Conservation (phyloP, 1,284 basidiomycete species). For the Ceratobasidium sp. region DNA sequence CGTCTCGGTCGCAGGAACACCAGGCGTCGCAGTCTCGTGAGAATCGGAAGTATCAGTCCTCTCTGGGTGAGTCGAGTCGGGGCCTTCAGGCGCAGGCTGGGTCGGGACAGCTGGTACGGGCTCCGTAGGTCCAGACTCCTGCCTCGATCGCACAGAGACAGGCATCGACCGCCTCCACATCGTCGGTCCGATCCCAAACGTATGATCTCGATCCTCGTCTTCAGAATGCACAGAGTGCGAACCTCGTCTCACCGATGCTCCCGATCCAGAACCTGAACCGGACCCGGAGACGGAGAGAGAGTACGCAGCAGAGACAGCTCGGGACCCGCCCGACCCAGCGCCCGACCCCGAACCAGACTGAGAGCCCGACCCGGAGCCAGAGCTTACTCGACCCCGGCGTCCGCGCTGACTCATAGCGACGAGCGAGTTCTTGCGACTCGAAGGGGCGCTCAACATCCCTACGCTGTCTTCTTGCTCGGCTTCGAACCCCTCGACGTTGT, state of each 20-base stretch:
- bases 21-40: too few relatives aligned
- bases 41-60: too few relatives aligned
- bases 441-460: conserved; percentile 67
- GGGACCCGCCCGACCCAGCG: conserved; percentile 17
- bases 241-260: conserved; percentile 15
- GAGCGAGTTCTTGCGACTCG: conserved; percentile 71
- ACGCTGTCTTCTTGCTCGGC: conserved; percentile 79
- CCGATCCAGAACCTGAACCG: conserved; percentile 1
- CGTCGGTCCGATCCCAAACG: conserved; percentile 20
- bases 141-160: neutral
- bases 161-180: conserved; percentile 19
- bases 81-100: neutral
- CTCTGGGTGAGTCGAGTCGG: neutral
- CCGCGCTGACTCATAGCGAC: conserved; percentile 64
- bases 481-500: conserved; percentile 61
- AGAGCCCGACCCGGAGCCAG: conserved; percentile 22
- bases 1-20: neutral
- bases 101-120: neutral
- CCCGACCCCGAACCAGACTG: conserved; percentile 10
- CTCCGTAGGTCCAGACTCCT: neutral
- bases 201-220: conserved; percentile 32
- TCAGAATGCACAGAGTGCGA: conserved; percentile 18
- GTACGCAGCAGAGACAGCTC: conserved; percentile 27
- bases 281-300: conserved; percentile 19
- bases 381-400: conserved; percentile 20